Conservation (phyloP, 345 rosid genomes). For the rapeseed (Brassica napus) region Da-Ae NC_063451.1:20694001-20694500, state of each 20-base stretch:
- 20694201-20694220: neutral
- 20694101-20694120: no score
- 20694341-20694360: conserved; percentile 70
- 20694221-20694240: neutral
- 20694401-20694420: conserved; percentile 66
- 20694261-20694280: conserved; percentile 43
- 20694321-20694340: conserved; percentile 62
- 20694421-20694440: conserved; percentile 51
- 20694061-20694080: no score
- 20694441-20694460: conserved; percentile 59
- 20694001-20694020: no score
- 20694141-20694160: no score
- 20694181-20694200: neutral
- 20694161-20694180: no score
- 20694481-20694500: conserved; percentile 42
- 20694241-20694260: conserved; percentile 14
- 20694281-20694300: conserved; percentile 42
- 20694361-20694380: conserved; percentile 66
- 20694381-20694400: conserved; percentile 75
- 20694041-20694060: no score
- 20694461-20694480: conserved; percentile 45
- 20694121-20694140: no score
- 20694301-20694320: conserved; percentile 43
- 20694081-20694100: no score
- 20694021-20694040: no score